Evolutionary conservation across 2,329 filamentous ascomycete genomes (phyloP).

Genomic region (Alternaria novae-zelandiae): DNA sequence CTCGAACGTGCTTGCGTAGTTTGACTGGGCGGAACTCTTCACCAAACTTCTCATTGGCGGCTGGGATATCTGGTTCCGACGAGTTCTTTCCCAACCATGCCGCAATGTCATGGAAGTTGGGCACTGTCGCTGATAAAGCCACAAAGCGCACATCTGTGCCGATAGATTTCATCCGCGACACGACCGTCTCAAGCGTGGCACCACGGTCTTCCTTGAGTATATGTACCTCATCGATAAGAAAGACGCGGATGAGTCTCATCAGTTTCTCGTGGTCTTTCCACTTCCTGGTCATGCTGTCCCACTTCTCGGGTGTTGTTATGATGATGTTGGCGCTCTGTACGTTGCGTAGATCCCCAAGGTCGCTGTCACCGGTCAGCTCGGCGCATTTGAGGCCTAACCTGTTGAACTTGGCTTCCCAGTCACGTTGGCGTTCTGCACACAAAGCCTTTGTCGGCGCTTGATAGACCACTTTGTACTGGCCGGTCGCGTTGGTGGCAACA

Average conservation of each 20-base stretch:
- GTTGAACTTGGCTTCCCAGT: constrained; percentile 79
- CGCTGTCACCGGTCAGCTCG: constrained; percentile 83
- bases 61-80: constrained; percentile 66
- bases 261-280: constrained; percentile 82
- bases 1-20: constrained; percentile 77
- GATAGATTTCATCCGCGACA: constrained; percentile 86
- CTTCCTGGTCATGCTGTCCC: constrained; percentile 87
- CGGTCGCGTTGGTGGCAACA: constrained; percentile 61
- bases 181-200: constrained; percentile 80
- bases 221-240: constrained; percentile 87
- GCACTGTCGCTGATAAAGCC: constrained; percentile 82
- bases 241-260: constrained; percentile 76
- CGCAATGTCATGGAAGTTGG: constrained; percentile 81
- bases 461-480: constrained; percentile 80
- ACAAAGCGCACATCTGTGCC: constrained; percentile 78
- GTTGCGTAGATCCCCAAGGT: constrained; percentile 67
- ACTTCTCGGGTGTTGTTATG: constrained; percentile 87
- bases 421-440: constrained; percentile 75
- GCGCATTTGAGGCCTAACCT: constrained; percentile 71
- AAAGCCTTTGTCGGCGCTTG: constrained; percentile 85
- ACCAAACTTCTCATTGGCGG: constrained; percentile 72
- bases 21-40: constrained; percentile 82
- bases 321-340: constrained; percentile 81
- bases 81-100: constrained; percentile 76
- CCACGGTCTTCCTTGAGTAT: constrained; percentile 81